Base-by-base conservation (phyloP, 1,284 basidiomycete species). In the Acaromyces ingoldii region DNA sequence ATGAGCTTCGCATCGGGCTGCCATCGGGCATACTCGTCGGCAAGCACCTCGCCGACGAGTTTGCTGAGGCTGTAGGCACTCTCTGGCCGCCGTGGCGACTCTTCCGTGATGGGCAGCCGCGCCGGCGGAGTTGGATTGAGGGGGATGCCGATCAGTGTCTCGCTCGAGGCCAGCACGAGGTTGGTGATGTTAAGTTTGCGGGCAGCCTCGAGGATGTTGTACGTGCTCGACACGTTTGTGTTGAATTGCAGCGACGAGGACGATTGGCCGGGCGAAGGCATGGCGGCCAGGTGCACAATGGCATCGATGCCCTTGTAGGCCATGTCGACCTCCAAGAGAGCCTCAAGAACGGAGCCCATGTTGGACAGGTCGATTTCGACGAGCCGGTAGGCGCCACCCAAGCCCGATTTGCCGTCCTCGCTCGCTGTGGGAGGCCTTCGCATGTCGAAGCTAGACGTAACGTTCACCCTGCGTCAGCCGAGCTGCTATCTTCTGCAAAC, bases 121-220 rank as follows among this genome's bases (percentile, higher is more conserved):
- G 57, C 58, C 0, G 76, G 76, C 0, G 56, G 45, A 13, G 76
- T 76, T 22, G 38, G 38, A 49, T 73, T 64, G 36, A 78, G 63
- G 1, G 77, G 77, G 31, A 78, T 65, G 10, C 77, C 77, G 39
- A 77, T 73, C 33, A 77, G 64, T 2, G 76, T 77, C 50, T 77
- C 76, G 38, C 69, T 73, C 1, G 68, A 72, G 0, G 76, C 76
- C 37, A 76, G 57, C 21, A 76, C 72, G 9, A 77, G 54, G 43
- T 76, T 74, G 25, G 62, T 67, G 55, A 77, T 75, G 2, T 70
- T 66, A 1, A 70, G 37, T 24, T 76, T 76, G n/a, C 76, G 60
- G 22, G 66, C 63, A 1, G 76, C 76, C 60, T 77, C 76, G 42
- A 77, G 66, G 39, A 77, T 70, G 57, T 77, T 77, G 65, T 77